Evolutionary conservation across 2,329 filamentous ascomycete genomes (phyloP).

Genomic region (Juglanconis oblonga): DNA sequence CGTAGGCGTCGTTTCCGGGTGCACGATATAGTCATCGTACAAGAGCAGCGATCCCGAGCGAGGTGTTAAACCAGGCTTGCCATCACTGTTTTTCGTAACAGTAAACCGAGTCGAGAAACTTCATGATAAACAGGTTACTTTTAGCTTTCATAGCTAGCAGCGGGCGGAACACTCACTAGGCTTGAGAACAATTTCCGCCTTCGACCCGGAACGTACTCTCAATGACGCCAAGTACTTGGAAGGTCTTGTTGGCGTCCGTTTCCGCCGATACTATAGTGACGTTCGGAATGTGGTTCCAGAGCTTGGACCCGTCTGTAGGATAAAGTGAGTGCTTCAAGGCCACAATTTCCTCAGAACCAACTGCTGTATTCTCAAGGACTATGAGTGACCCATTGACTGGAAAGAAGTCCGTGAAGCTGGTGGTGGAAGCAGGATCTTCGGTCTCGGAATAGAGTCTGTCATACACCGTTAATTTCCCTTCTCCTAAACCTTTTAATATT

Average conservation of each 20-base stretch:
- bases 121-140: not conserved
- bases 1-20: not conserved
- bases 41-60: not conserved
- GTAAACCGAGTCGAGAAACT: not conserved
- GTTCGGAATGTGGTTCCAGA: constrained; percentile 2
- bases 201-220: not conserved
- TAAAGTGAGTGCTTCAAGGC: not conserved
- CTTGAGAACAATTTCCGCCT: constrained; percentile 1
- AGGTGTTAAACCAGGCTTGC: not conserved
- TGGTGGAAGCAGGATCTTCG: not conserved
- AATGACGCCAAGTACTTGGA: not conserved
- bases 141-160: not conserved
- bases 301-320: not conserved
- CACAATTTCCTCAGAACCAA: not conserved
- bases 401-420: constrained; percentile 1
- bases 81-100: not conserved
- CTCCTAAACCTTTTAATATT: not conserved
- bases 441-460: not conserved
- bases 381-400: not conserved
- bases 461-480: not conserved
- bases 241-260: not conserved
- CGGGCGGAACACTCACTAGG: not conserved
- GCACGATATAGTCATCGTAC: not conserved
- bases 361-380: not conserved
- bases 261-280: not conserved